Base-by-base conservation (phyloP, 139 green algal species). In the Gonium pectorale region DNA sequence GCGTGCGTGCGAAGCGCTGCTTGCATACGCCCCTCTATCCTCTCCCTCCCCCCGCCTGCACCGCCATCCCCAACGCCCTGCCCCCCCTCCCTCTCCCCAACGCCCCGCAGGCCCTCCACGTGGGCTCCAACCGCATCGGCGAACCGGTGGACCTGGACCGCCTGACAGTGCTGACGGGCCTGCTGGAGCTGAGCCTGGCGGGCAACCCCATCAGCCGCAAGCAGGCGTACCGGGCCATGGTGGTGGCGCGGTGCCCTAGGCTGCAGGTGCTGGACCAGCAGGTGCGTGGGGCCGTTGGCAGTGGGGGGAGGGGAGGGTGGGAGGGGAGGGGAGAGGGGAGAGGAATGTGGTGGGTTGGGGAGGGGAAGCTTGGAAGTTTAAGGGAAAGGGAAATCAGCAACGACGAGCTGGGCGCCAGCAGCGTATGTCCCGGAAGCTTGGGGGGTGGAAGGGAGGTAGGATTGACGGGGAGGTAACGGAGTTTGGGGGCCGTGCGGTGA, bases 201-300 rank as follows among this genome's bases (percentile, higher is more conserved):
- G 88, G 88, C 75, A 96, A 95, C 86, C 92, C 92, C 11, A 46
- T 96, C 43, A 86, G 83, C 31, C 83, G 91, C 79, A 94, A 94
- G 77, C 87, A 93, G 79, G 69, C 80, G 21, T 94, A 95, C 90
- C 83, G 92, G 4, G 49, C 87, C 9, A 41, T 91, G 71, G 43
- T 92, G 41, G 54, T 94, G 31, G 80, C 52, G 66, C 88, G 83
- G 46, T 90, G 84, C 72, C 78, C 89, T 2, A 35, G 43, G 4
- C 75, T 92, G 67, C 79, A 81, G 31, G 82, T 89, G 27, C 67
- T 91, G 44, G 92, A 95, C 49, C 73, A 85, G 1, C 88, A 87
- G 82, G 83, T 88, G 67, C 51, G 51, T 15, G 38, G 38, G 7
- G 49, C 37, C n/a, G n/a, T n/a, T n/a, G n/a, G n/a, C n/a, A n/a